Conservation (phyloP, 345 rosid species). For the Microcos paniculata region DNA sequence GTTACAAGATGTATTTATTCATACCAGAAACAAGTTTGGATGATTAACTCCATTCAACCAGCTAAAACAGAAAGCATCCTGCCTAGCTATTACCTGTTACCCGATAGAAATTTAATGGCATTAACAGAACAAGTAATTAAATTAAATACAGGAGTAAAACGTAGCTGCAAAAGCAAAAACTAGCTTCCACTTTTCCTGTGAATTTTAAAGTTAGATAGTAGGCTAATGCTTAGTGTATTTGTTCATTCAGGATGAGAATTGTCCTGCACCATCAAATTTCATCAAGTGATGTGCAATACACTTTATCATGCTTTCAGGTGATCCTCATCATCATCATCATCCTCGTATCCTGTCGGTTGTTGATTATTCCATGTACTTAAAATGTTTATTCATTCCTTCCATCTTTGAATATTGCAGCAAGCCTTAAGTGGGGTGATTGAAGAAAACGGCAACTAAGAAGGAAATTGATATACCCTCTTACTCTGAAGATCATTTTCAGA, state of each 20-base stretch:
- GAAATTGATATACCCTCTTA: not conserved
- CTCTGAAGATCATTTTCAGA: not conserved
- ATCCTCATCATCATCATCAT: not conserved
- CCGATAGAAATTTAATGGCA: not conserved
- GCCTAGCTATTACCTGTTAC: not conserved
- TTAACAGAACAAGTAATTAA: not conserved
- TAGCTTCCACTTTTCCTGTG: not conserved
- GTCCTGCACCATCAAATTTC: conserved; percentile 90
- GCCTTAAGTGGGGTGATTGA: conserved; percentile 30
- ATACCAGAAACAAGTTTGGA: not conserved
- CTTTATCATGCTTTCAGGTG: conserved; percentile 70
- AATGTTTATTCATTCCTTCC: not conserved
- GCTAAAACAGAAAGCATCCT: not conserved
- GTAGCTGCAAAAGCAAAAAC: not conserved
- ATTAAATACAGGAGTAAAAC: not conserved
- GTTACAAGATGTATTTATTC: not conserved
- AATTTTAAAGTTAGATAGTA: not conserved
- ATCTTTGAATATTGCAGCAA: conserved; percentile 38
- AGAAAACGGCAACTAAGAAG: conserved; percentile 33
- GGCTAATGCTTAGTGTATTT: not conserved
- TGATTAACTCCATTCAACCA: not conserved
- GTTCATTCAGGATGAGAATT: conserved; percentile 60
- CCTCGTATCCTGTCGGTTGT: not conserved
- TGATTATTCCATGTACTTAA: not conserved
- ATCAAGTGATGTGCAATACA: conserved; percentile 63